Base-by-base conservation (phyloP, 768 basidiomycete species). In the Boletus pseudo-olivaceus region DNA sequence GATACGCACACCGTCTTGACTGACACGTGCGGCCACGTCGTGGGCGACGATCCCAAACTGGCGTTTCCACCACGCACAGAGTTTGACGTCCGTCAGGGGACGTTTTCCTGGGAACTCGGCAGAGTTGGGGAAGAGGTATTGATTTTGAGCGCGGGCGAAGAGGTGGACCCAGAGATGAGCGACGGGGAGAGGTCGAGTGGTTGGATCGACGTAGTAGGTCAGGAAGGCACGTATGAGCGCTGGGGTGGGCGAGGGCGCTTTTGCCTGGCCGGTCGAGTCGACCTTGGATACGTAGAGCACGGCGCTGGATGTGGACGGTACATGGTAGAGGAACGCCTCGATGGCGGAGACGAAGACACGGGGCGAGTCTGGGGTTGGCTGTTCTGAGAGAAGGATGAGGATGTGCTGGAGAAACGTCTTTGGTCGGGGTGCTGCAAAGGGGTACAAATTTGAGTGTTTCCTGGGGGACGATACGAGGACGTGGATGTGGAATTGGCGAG, bases 61-160 rank as follows among this genome's bases (percentile, higher is more conserved):
- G 20, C 81, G 78, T 68, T 87, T 90, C 97, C 97, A 99, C 97
- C 97, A 99, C 37, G 78, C 83, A 66, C 93, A 93, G 3, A 98
- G 79, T 64, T 80, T 78, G 41, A 85, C 75, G 66, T 98, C 97
- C 41, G 81, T 78, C 50, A 96, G 71, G 2, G 88, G 85, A 17
- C 73, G 79, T 71, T 98, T 98, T 2, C 82, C 82, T 3, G 71
- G 50, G 58, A 77, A 83, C 19, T 90, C 84, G 4, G 80, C 73
- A 10, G 90, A 93, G 67, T 93, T 93, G 1, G 95, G 89, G 70
- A 98, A 99, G 47, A 99, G 77, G 67, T 98, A 99, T 70, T 98
- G 95, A 34, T 72, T 76, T 71, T 98, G 95, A 3, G 91, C 84
- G 17, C 93, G 79, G 8, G 96, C 96, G 67, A 96, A 98, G 17